Evolutionary conservation across 257 asterid genomes (phyloP), one percentile per base, ranked within the genome.

Genomic region (Solanum gandarillasii): DNA sequence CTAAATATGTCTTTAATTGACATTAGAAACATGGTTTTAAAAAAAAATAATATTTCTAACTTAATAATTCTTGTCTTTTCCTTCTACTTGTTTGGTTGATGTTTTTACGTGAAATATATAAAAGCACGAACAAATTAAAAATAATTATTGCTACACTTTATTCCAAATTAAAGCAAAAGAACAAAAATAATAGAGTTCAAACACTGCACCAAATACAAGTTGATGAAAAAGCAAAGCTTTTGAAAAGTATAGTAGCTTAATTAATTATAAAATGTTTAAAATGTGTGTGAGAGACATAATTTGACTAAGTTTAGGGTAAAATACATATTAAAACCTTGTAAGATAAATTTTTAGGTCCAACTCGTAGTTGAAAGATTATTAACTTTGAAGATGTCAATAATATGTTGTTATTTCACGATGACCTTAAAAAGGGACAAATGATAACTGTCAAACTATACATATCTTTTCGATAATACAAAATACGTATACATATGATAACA

Each of bases 391-490:
- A 55, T 55, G 65, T n/a, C 10, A 18, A 52, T 18, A 20, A 20
- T 3, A 58, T 58, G 27, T 58, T 20, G 12, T 20, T 58, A 21
- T 3, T 58, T 20, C 67, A 58, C 0, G 25, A 21, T 58, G 12
- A 0, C 7, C 67, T 0, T 58, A 20, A 58, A 58, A 7, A 3
- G 1, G 9, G 4, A 58, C 8, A 18, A 14, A 2, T 7, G 4
- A 55, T 2, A 18, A 55, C 4, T 6, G 4, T 55, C 10, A 55
- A 55, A 18, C 8, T 46, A 46, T 46, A 46, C 20, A 4, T 16
- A 52, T 52, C 62, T 6, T 2, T 52, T 16, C 23, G 20, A 48
- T 48, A 48, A 48, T 48, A 48, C 58, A 2, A 48, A 48, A 48
- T 48, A 48, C 3, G 0, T 48, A 48, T 2, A 48, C 8, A 14